phyloP scores from a whole-genome alignment of 2,329 filamentous ascomycete genomes.

The Cladorrhinum sp. region DNA sequence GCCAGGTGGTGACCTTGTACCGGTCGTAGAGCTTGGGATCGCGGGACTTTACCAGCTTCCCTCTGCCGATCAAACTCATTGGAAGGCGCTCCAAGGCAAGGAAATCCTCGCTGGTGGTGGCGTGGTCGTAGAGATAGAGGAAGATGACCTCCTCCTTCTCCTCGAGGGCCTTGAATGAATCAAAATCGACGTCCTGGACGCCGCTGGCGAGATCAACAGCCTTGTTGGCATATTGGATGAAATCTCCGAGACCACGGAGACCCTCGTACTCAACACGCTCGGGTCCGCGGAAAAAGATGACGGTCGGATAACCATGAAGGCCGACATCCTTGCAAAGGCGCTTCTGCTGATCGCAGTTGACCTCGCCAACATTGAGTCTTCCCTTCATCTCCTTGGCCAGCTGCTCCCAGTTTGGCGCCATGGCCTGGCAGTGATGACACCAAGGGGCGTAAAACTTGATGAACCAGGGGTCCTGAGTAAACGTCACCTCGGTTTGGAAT shows the following conservation, averaged over 20 bases:
- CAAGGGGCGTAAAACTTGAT: constrained; percentile 98
- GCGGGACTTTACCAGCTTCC: constrained; percentile 87
- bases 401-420: constrained; percentile 86
- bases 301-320: constrained; percentile 78
- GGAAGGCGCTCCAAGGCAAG: constrained; percentile 80
- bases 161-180: constrained; percentile 76
- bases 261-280: constrained; percentile 93
- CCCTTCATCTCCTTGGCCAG: constrained; percentile 89
- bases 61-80: constrained; percentile 84
- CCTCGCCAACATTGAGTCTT: constrained; percentile 86
- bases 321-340: constrained; percentile 89
- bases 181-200: constrained; percentile 76
- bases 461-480: constrained; percentile 90
- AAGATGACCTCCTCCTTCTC: constrained; percentile 95
- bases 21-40: constrained; percentile 71
- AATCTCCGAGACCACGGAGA: constrained; percentile 85
- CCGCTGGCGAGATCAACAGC: constrained; percentile 74
- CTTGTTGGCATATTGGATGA: constrained; percentile 82
- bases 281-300: constrained; percentile 87
- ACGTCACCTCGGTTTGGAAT: constrained; percentile 82
- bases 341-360: constrained; percentile 86
- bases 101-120: constrained; percentile 91
- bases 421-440: constrained; percentile 92
- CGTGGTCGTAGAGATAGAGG: constrained; percentile 95
- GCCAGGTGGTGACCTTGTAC: constrained; percentile 97